Base-by-base conservation (phyloP, 305 asterid genomes). In the Striga hermonthica region DNA sequence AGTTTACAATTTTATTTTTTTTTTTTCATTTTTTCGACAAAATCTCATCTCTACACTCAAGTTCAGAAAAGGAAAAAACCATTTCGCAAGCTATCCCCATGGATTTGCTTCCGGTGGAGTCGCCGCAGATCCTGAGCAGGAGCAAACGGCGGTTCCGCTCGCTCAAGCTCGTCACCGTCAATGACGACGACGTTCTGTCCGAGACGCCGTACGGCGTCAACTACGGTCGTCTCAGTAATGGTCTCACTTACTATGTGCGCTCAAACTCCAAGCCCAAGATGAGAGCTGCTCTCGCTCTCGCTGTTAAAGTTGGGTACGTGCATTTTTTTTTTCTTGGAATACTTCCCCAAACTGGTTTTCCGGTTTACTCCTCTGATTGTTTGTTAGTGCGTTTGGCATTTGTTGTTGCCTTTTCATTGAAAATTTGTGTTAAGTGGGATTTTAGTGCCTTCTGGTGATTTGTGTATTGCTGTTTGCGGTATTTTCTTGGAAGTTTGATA, bases 251-350 rank as follows among this genome's bases (percentile, higher is more conserved):
- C 79, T 88, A 91, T 64, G 98, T 91, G 9, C 91, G 98, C 59
- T 79, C 81, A 80, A 91, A 88, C 83, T 85, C 94, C 59, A 91
- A 88, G 80, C 98, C 98, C 40, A 82, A 78, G 78, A 91, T 91
- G 98, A 81, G 98, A 77, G 96, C 98, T 58, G 96, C 96, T 54
- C 94, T 91, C 13, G 90, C 96, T 48, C 95, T 91, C 61, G 98
- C 86, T 38, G 86, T 91, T 53, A 85, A 82, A 77, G 94, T 82
- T 84, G 98, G 98, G 96, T 91, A 84, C 75, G 81, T 74, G 16
- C 67, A 41, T 66, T 60, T 74, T 7, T 12, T 12, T 6, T 3
- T 39, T 58, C 16, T 60, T 47, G 14, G 10, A 12, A 16, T 54
- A 16, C 31, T 6, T 22, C 37, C 59, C 59, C 1, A 14, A 47